Conservation (phyloP, 2,329 filamentous ascomycete species). For the Metarhizium humberi region DNA sequence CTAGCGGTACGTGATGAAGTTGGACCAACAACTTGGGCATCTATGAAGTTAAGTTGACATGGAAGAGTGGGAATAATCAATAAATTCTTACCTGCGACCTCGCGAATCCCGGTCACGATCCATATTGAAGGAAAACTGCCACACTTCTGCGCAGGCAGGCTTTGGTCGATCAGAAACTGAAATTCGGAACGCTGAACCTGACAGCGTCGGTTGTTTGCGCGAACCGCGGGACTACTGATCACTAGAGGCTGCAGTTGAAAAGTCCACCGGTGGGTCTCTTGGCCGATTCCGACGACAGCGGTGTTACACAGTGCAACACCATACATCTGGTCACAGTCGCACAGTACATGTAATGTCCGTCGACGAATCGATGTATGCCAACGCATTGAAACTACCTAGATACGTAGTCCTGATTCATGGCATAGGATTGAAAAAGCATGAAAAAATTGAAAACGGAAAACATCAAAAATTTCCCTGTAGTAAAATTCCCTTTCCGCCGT, state of each 20-base stretch:
- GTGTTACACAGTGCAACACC: not conserved
- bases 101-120: slow-evolving; percentile 27
- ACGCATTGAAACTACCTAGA: no score
- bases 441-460: no score
- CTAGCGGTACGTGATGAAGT: not conserved
- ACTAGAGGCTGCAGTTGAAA: not conserved
- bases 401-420: no score
- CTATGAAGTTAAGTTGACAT: not conserved
- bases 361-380: no score
- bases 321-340: not conserved
- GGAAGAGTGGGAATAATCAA: slow-evolving; percentile 5
- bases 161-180: not conserved
- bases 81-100: slow-evolving; percentile 22
- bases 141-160: not conserved
- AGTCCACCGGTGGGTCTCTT: not conserved
- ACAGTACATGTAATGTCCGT: not conserved
- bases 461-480: not conserved
- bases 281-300: not conserved
- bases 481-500: not conserved
- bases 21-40: not conserved
- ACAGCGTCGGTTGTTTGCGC: not conserved
- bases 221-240: not conserved
- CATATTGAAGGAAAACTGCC: slow-evolving; percentile 13
- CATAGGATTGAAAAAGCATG: no score
- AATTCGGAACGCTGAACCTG: not conserved